phyloP scores from a whole-genome alignment of 495 filamentous ascomycete species.

The Xylaria acuta region DNA sequence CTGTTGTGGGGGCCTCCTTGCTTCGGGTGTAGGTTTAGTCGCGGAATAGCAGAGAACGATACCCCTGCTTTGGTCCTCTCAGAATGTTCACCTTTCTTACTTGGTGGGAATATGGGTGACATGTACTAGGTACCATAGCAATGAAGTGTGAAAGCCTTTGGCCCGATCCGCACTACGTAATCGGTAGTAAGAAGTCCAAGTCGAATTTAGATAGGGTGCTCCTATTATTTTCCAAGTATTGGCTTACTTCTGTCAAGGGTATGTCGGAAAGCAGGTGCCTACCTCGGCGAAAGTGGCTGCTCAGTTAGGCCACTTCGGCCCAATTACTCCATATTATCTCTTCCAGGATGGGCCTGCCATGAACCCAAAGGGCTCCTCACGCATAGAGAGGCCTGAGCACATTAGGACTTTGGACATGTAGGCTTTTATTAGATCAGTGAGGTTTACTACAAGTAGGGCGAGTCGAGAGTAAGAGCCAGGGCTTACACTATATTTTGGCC shows the following conservation, averaged over 20 bases:
- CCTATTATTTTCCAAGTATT: neutral
- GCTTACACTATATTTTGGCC: slow-evolving; percentile 11
- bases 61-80: slow-evolving; percentile 10
- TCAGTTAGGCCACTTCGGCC: neutral
- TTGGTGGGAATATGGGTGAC: slow-evolving; percentile 1
- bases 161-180: neutral
- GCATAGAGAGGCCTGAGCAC: neutral
- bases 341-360: slow-evolving; percentile 8
- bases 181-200: neutral
- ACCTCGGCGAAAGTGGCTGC: neutral
- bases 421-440: slow-evolving; percentile 18
- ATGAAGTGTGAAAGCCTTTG: neutral
- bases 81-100: neutral
- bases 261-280: slow-evolving; percentile 4
- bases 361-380: neutral
- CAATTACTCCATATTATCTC: slow-evolving; percentile 6
- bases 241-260: neutral
- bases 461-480: slow-evolving; percentile 23
- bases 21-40: slow-evolving; percentile 2
- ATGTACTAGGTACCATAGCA: neutral
- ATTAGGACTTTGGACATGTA: neutral
- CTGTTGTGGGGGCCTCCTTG: slow-evolving; percentile 19
- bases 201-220: neutral
- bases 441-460: slow-evolving; percentile 18
- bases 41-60: slow-evolving; percentile 11